Percentiles rank a stretch among this genome's conserved stretches.
phyloP scores from a whole-genome alignment of 306 rosid genomes.

The Corylus heterophylla region DNA sequence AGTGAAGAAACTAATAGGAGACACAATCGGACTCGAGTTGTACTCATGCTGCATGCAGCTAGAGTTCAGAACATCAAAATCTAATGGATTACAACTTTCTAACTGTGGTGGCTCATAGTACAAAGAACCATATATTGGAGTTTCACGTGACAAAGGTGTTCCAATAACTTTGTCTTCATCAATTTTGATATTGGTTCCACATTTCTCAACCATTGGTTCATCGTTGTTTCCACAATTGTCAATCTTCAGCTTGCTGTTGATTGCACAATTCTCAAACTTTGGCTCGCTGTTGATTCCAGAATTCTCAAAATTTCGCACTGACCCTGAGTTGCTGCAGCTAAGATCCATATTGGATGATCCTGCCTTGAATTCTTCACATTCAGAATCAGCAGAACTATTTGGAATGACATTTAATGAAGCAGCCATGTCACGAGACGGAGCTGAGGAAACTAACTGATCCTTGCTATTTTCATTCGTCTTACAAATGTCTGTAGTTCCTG shows the following conservation, averaged over 20 bases:
- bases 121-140: constrained; percentile 61
- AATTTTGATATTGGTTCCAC: constrained; percentile 34
- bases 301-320: constrained; percentile 38
- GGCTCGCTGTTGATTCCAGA: constrained; percentile 29
- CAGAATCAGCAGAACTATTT: constrained; percentile 65
- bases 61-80: constrained; percentile 47
- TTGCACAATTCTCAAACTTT: constrained; percentile 35
- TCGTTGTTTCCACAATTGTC: constrained; percentile 35
- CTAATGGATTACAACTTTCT: constrained; percentile 53
- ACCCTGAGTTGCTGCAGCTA: constrained; percentile 52
- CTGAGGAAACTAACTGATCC: constrained; percentile 64
- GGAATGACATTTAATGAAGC: constrained; percentile 59
- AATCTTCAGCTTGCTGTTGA: constrained; percentile 30
- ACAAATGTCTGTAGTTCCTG: constrained; percentile 56
- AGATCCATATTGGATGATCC: constrained; percentile 48
- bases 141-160: constrained; percentile 46
- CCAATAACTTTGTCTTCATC: constrained; percentile 42
- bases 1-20: constrained; percentile 73
- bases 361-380: constrained; percentile 53
- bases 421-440: constrained; percentile 49
- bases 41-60: constrained; percentile 50
- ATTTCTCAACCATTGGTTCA: constrained; percentile 19
- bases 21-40: constrained; percentile 42
- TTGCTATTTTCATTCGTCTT: constrained; percentile 54
- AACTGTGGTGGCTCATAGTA: constrained; percentile 71